Base-by-base conservation (phyloP, 768 basidiomycete species). In the Suillus cothurnatus region DNA sequence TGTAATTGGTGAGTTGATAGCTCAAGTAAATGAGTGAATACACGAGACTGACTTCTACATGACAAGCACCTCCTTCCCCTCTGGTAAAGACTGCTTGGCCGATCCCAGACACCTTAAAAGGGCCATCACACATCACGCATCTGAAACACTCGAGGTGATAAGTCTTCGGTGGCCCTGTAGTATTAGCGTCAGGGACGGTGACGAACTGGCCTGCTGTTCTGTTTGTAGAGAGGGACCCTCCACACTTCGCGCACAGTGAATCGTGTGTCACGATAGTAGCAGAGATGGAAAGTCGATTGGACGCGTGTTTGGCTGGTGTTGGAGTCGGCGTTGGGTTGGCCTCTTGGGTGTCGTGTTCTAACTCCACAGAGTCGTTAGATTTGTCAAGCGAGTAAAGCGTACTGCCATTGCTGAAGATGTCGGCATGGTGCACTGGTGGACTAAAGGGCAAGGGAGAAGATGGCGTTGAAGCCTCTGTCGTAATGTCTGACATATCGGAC, bases 121-220 rank as follows among this genome's bases (percentile, higher is more conserved):
- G 71, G 21, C 84, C 82, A 52, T 85, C 79, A 69, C 93, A 95
- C 26, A 89, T 78, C 26, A 74, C 79, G 70, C 93, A 95, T 61
- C 83, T 86, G 76, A 95, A 94, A 73, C 93, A 95, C 50, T 86
- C 83, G 4, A 85, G 81, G 68, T 95, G 93, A 70, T 91, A 94
- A 26, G 83, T 81, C 73, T 84, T 83, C n/a, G 86, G 82, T 28
- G 79, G 76, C 21, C 79, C 80, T 63, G 69, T 72, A 2, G 75
- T 69, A 41, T 72, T 75, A 60, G 78, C 74, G 64, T 84, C 85
- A 8, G 92, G 90, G 34, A 93, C 85, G 2, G 90, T 90, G 38
- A 93, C 85, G 74, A 88, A 93, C 64, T 84, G 85, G 49, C 89
- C 88, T 7, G 84, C 85, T 63, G 84, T 84, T 32, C 79, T 81